Percentiles rank a stretch among this genome's conserved stretches.
These are phyloP conservation scores for Halteria grandinella DNA, from an alignment of 73 alveolate genomes.

Conservation along the genomic window DNA sequence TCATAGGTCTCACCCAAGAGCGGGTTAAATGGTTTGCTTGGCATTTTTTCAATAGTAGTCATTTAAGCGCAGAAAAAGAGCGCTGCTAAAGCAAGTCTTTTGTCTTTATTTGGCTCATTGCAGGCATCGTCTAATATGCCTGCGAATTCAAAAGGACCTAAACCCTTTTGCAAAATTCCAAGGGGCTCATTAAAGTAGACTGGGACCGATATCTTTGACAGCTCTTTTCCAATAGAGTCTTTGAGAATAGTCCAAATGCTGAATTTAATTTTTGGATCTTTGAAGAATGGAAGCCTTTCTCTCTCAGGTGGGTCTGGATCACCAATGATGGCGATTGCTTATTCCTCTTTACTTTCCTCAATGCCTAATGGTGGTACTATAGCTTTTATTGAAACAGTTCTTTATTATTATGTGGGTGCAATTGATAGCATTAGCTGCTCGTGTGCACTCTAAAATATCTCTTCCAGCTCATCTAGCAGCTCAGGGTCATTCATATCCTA, in stretches of 20 bases:
- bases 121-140: conserved; percentile 33
- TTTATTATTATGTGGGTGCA: not conserved
- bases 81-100: conserved; percentile 59
- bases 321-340: not conserved
- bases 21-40: conserved; percentile 52
- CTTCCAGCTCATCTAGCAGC: conserved; percentile 28
- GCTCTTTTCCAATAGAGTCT: conserved; percentile 58
- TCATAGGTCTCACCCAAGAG: conserved; percentile 91
- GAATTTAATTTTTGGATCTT: conserved; percentile 40
- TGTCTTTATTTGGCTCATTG: conserved; percentile 38
- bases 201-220: conserved; percentile 84
- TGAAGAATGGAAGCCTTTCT: conserved; percentile 24
- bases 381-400: not conserved
- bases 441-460: conserved; percentile 41
- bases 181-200: conserved; percentile 97
- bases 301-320: conserved; percentile 32
- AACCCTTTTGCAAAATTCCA: conserved; percentile 29
- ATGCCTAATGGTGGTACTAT: not conserved
- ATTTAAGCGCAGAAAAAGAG: conserved; percentile 62
- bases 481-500: conserved; percentile 4
- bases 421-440: conserved; percentile 1
- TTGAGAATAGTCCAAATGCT: conserved; percentile 38
- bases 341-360: not conserved
- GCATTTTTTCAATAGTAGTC: conserved; percentile 60
- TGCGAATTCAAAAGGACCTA: conserved; percentile 36